Base-by-base conservation (phyloP, 2,329 filamentous ascomycete species). In the Beauveria medogensis region DNA sequence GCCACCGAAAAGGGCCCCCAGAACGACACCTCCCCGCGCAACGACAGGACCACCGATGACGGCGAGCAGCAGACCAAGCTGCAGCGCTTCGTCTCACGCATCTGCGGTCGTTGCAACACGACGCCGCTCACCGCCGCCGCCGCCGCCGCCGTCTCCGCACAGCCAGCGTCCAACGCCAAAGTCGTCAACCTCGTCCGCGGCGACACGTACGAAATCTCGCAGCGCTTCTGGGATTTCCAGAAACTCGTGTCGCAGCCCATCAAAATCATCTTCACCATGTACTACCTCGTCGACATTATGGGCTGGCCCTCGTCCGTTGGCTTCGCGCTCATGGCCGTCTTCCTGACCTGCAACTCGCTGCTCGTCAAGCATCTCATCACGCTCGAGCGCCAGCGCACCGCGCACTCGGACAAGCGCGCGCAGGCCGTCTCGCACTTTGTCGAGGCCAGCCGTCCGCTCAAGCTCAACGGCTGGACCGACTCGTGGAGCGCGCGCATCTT, bases 171-270 rank as follows among this genome's bases (percentile, higher is more conserved):
- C 0, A 93, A 92, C 74, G 92, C 92, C 8, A 96, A 96, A 69
- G 94, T 96, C 56, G 82, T 96, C 63, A 96, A 96, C 67, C 74
- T 96, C 2, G 89, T 96, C 78, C 86, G 91, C 54, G 86, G 82
- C 62, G 90, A 94, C 70, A 90, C 89, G 0, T 94, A 93, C 69
- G 89, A 92, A 69, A 84, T 93, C 44, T 83, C 90, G 3, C 90
- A 93, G 68, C 78, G 89, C 48, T 94, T 96, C 67, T 96, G 92
- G 92, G 92, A 96, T 63, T 89, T 94, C 57, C 82, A 89, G 2
- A 79, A 79, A n/a, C 76, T 96, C 2, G 76, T 95, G 46, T 87
- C 87, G 3, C 90, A 89, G 63, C 92, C 92, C 0, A 73, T 94
- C 18, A 89, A 88, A 62, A 81, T 93, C n/a, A 69, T 91, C 2